These are phyloP conservation scores for Fomitopsis pulvina DNA, from an alignment of 768 basidiomycete genomes.

Conservation along the genomic window DNA sequence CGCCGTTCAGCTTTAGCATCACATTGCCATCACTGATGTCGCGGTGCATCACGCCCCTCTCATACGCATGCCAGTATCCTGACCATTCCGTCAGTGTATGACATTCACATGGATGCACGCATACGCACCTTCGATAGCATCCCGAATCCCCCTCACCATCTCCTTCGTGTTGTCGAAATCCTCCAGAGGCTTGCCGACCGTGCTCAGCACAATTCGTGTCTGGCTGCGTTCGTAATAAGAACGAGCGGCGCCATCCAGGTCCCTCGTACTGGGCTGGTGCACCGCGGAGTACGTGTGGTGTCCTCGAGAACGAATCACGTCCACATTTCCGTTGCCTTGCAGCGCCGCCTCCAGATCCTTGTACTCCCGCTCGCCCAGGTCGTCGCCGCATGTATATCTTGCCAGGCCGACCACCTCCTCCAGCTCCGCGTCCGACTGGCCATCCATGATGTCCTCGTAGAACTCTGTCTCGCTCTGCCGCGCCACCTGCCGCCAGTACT, in stretches of 20 bases:
- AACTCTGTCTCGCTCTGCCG: constrained; percentile 5
- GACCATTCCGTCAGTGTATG: background rate
- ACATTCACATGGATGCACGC: background rate
- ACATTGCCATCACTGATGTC: constrained; percentile 14
- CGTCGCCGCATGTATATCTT: no score
- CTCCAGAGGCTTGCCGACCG: constrained; percentile 4
- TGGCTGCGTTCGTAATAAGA: constrained; percentile 9
- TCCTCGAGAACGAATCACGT: constrained; percentile 1
- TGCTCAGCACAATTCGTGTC: constrained; percentile 6
- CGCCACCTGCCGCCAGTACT: constrained; percentile 8
- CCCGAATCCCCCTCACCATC: constrained; percentile 2
- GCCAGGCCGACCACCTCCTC: no score
- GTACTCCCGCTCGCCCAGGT: no score
- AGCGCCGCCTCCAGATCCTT: no score
- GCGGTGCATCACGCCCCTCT: constrained; percentile 7
- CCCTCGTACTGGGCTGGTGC: no score
- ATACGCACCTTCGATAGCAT: constrained; percentile 7
- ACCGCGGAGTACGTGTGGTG: background rate
- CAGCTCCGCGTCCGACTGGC: no score
- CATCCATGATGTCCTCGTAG: background rate
- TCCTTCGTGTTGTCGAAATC: constrained; percentile 7
- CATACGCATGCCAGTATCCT: constrained; percentile 4
- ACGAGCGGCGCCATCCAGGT: background rate
- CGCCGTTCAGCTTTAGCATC: constrained; percentile 1
- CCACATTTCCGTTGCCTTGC: no score